phyloP scores from a whole-genome alignment of 192 early-diverging fungal genomes.

The Lobosporangium transversale region DNA sequence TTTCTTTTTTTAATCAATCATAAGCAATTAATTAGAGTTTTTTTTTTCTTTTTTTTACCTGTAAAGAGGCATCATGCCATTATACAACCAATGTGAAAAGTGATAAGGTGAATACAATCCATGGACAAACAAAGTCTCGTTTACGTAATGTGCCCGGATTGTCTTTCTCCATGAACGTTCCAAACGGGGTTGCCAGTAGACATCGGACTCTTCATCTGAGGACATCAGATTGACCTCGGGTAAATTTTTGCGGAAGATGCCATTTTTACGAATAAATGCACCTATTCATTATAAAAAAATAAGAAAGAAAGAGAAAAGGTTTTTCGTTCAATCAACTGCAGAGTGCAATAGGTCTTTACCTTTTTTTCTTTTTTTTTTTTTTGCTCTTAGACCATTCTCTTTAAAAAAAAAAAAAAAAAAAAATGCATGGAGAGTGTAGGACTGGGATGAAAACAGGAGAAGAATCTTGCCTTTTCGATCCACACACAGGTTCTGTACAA shows the following conservation, averaged over 20 bases:
- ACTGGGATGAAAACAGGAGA: no score
- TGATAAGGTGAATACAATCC: slow-evolving; percentile 55
- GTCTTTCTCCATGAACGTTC: slow-evolving; percentile 10
- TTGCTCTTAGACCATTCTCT: no score
- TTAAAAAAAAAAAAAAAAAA: no score
- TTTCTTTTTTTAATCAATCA: no score
- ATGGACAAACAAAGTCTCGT: slow-evolving; percentile 57
- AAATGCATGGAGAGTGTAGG: no score
- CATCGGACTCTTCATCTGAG: slow-evolving; percentile 23
- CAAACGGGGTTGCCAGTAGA: slow-evolving; percentile 33
- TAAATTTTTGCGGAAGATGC: not conserved
- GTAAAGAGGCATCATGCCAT: slow-evolving; percentile 59
- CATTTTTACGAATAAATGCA: slow-evolving; percentile 30
- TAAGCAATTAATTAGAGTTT: not conserved
- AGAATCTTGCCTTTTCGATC: slow-evolving; percentile 22
- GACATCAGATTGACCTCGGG: slow-evolving; percentile 43
- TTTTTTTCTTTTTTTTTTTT: no score
- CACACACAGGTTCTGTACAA: slow-evolving; percentile 25
- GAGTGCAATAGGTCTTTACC: not conserved
- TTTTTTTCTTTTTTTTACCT: no score
- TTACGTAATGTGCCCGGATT: slow-evolving; percentile 31
- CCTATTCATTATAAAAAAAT: not conserved
- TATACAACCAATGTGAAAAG: slow-evolving; percentile 60
- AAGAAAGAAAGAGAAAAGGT: not conserved
- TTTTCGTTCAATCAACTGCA: not conserved